Evolutionary conservation across 1,139 yeast species (phyloP), one percentile per base, ranked within the genome.

Genomic region (Blastobotrys proliferans): DNA sequence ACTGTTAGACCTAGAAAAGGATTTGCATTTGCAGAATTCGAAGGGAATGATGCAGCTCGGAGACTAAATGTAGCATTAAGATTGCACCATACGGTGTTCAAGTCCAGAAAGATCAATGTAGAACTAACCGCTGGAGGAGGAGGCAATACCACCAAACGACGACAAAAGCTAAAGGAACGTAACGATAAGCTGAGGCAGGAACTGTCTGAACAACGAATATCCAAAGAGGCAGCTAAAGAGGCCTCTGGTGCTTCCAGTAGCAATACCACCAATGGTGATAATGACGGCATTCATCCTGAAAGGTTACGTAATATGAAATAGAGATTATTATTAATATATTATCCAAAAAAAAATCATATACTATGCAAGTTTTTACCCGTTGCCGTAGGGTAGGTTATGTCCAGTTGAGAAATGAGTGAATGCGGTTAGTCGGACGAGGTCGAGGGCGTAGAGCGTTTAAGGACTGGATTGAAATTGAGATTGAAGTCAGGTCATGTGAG

Each of bases 111-210:
- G 61, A 87, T 92, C 58, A 92, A 92, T 58, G 97, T 92, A 26
- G 98, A 92, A 64, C 73, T 92, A 56, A 92, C 97, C 1, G 98
- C 87, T 38, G 98, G 98, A 41, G 98, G 98, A 37, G 98, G 98
- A 35, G 98, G 98, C 40, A 90, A 90, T 63, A 81, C 94, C 6
- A 72, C 74, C 44, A 72, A 69, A 30, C 72, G 98, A 54, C 60
- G 77, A 46, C 74, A 75, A 38, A 92, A 92, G 66, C 74, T 92
- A 55, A 77, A 77, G 58, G 77, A 75, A 41, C 90, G 92, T 72
- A 88, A 90, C 61, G 83, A 77, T 41, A 82, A 81, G 56, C 67
- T 87, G 52, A 72, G 73, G 33, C 79, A 72, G 31, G 94, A 87
- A 84, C 63, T 77, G 50, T 62, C 77, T 50, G 72, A 68, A 16